Evolutionary conservation across 108 stramenopile genomes (phyloP), one percentile per base, ranked within the genome.

Genomic region (Thalassiosira profunda): DNA sequence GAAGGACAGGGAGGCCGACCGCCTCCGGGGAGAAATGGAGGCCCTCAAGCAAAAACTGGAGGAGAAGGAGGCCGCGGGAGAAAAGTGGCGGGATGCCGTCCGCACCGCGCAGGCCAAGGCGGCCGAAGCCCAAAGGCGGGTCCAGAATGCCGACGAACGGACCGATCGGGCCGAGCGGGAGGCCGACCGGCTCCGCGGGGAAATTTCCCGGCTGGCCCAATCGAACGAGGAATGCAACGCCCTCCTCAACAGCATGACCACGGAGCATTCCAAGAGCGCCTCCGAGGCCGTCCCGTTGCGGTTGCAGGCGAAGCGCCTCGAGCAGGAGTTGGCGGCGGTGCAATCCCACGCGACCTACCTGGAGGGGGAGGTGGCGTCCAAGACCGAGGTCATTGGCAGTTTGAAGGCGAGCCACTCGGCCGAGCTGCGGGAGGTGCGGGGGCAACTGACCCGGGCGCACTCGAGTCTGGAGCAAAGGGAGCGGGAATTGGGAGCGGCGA

Each of bases 341-440:
- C 69, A 80, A 2, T 48, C 84, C 4, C 89, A 95, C 52, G 78
- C 81, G 23, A 74, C 75, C 23, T 90, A 90, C 80, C 63, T 95
- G 43, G 82, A 88, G 30, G 49, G 49, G 56, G 88, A 95, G 63
- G 53, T 92, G 10, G 36, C 73, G 17, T 30, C 62, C 14, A 68
- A 73, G 23, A 67, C 55, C 12, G 57, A 87, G 11, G 51, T 75
- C 1, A 63, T 86, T 3, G 23, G 75, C 12, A 20, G 61, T 1
- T 17, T 84, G 25, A 69, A 82, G 33, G 49, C 49, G 9, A 57
- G 62, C 8, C 63, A 85, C 56, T 59, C 84, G 8, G 35, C 34
- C 23, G 86, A 81, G 35, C 24, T 82, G 9, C 46, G 72, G 9
- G 33, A 56, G 5, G 17, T 89, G 11, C 80, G 77, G 12, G 23